phyloP scores from a whole-genome alignment of 1,139 yeast genomes.

The Geotrichum phurueaensis region DNA sequence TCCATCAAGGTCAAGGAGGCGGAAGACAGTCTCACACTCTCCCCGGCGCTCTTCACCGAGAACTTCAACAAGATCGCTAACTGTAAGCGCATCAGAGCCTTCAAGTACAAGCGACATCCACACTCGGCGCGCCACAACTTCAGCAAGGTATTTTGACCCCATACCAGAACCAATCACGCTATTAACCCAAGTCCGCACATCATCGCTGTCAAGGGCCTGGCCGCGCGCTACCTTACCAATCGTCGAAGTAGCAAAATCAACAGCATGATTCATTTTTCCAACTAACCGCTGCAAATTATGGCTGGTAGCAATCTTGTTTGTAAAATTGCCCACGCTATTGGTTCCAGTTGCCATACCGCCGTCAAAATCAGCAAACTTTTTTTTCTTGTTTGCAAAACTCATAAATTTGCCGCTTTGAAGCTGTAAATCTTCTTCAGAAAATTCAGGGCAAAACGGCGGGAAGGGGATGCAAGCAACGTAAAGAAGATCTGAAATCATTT shows the following conservation, averaged over 20 bases:
- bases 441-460: constrained; percentile 35
- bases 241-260: constrained; percentile 32
- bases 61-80: constrained; percentile 35
- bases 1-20: constrained; percentile 34
- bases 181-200: background rate
- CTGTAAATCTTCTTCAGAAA: constrained; percentile 33
- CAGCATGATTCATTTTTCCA: constrained; percentile 29
- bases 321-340: constrained; percentile 17
- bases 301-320: constrained; percentile 20
- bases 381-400: background rate
- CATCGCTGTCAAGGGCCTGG: constrained; percentile 3
- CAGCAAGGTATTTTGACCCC: constrained; percentile 27
- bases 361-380: constrained; percentile 11
- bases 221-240: constrained; percentile 29
- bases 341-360: constrained; percentile 20
- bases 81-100: constrained; percentile 33
- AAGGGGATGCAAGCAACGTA: constrained; percentile 34
- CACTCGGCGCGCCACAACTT: constrained; percentile 35
- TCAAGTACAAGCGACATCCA: constrained; percentile 41
- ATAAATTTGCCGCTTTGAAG: constrained; percentile 28
- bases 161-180: constrained; percentile 35
- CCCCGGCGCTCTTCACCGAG: constrained; percentile 29
- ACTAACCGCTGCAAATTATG: constrained; percentile 26
- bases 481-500: constrained; percentile 31
- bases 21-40: constrained; percentile 30